These are phyloP conservation scores for Lizanozyma gosingica DNA, from an alignment of 1,139 yeast species.

Conservation along the genomic window DNA sequence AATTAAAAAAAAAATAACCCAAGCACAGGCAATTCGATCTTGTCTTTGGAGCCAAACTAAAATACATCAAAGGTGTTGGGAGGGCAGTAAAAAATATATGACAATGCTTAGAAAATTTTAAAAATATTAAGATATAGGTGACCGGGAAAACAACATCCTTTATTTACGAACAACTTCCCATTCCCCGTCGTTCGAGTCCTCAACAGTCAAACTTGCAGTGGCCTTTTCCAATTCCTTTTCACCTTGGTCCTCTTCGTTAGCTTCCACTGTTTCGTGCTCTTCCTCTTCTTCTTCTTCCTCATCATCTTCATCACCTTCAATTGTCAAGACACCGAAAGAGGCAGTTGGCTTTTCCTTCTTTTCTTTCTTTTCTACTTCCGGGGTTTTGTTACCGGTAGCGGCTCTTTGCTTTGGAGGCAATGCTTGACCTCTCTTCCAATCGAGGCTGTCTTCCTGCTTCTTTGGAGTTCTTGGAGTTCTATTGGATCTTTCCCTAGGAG, in stretches of 20 bases:
- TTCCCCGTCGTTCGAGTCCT: constrained; percentile 35
- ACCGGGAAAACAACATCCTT: no score
- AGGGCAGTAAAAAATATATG: no score
- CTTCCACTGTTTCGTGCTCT: constrained; percentile 9
- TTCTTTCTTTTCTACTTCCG: constrained; percentile 23
- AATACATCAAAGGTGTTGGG: no score
- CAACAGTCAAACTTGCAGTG: constrained; percentile 32
- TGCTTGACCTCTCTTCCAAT: constrained; percentile 25
- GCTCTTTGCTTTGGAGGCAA: constrained; percentile 15
- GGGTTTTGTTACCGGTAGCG: constrained; percentile 7
- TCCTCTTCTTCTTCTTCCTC: constrained; percentile 23
- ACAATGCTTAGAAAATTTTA: no score
- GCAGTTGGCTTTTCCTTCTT: constrained; percentile 30
- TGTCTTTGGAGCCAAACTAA: no score
- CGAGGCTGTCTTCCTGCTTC: constrained; percentile 35
- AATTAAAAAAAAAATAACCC: no score
- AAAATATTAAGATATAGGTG: no score
- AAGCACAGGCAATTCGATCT: no score
- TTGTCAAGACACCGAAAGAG: constrained; percentile 55
- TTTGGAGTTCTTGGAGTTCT: constrained; percentile 15
- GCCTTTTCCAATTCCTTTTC: constrained; percentile 27
- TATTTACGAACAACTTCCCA: constrained; percentile 58
- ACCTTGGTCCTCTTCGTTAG: constrained; percentile 3
- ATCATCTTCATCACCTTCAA: constrained; percentile 57
- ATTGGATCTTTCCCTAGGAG: constrained; percentile 23